Conservation (phyloP, 2,329 filamentous ascomycete species). For the Nannizziopsis barbatae region DNA sequence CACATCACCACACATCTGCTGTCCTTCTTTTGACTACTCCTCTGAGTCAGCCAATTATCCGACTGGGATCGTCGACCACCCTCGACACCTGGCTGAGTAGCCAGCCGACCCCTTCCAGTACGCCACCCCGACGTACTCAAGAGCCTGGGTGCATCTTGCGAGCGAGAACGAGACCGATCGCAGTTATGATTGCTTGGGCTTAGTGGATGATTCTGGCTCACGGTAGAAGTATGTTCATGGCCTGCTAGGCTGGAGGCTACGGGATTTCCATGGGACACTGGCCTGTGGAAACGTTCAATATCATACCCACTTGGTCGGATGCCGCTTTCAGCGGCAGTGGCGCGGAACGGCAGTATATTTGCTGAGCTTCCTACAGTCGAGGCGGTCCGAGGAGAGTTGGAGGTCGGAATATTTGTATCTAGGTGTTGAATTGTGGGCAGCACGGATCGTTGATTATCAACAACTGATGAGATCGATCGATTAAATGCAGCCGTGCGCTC, state of each 20-base stretch:
- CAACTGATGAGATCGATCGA: not conserved
- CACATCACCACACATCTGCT: constrained; percentile 33
- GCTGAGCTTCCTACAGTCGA: not conserved
- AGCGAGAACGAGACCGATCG: constrained; percentile 16
- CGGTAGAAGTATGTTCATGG: constrained; percentile 1
- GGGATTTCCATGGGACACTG: constrained; percentile 1
- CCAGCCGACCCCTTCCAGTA: constrained; percentile 12
- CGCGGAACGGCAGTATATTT: not conserved
- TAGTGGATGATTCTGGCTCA: constrained; percentile 8
- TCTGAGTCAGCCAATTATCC: constrained; percentile 17
- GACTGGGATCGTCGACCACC: constrained; percentile 3
- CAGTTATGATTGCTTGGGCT: constrained; percentile 1
- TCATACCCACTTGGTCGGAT: constrained; percentile 5
- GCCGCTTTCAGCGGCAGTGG: not conserved
- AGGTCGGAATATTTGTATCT: not conserved
- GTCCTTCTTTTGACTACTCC: constrained; percentile 29
- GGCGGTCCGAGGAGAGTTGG: not conserved
- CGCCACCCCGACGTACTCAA: not conserved
- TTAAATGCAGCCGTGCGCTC: not conserved
- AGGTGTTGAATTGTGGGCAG: not conserved
- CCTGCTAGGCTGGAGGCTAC: constrained; percentile 7
- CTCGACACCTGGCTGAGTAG: constrained; percentile 13
- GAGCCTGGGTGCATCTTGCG: constrained; percentile 16
- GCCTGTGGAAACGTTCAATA: not conserved
- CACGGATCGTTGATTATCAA: not conserved